These are phyloP conservation scores for Coniochaeta sp. DNA, from an alignment of 2,329 filamentous ascomycete species.

Conservation along the genomic window DNA sequence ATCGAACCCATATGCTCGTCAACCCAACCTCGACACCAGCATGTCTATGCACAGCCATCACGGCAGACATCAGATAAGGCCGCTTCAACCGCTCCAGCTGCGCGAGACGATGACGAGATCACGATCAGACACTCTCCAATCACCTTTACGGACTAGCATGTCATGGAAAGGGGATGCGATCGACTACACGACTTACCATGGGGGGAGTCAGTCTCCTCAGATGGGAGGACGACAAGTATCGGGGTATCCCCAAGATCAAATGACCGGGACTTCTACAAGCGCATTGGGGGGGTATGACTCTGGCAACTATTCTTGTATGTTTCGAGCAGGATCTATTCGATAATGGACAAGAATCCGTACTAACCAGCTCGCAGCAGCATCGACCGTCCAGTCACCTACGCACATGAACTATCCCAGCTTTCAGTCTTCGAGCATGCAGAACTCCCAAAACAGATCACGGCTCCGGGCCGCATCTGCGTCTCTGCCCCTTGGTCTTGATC, in stretches of 20 bases:
- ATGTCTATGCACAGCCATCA: constrained; percentile 38
- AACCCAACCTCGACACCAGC: constrained; percentile 35
- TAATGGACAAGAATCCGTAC: background rate
- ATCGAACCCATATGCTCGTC: constrained; percentile 45
- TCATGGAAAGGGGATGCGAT: constrained; percentile 56
- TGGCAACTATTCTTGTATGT: constrained; percentile 44
- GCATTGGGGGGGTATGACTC: constrained; percentile 42
- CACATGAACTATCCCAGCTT: constrained; percentile 42
- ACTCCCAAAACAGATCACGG: constrained; percentile 36
- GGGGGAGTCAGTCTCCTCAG: constrained; percentile 36
- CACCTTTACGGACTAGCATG: constrained; percentile 52
- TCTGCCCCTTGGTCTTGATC: constrained; percentile 36
- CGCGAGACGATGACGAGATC: constrained; percentile 50
- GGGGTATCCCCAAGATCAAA: constrained; percentile 42
- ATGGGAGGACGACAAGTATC: constrained; percentile 39
- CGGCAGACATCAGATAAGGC: constrained; percentile 37
- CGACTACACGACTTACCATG: constrained; percentile 47
- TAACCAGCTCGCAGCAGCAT: constrained; percentile 22
- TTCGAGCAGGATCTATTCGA: background rate
- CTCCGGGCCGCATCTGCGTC: constrained; percentile 42
- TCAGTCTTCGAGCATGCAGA: constrained; percentile 31
- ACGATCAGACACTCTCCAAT: constrained; percentile 51
- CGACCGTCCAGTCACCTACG: constrained; percentile 40
- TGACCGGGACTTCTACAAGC: constrained; percentile 28
- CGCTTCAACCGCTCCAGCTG: constrained; percentile 51